phyloP scores from a whole-genome alignment of 352 stramenopile genomes.

The Globisporangium mamillatum region DNA sequence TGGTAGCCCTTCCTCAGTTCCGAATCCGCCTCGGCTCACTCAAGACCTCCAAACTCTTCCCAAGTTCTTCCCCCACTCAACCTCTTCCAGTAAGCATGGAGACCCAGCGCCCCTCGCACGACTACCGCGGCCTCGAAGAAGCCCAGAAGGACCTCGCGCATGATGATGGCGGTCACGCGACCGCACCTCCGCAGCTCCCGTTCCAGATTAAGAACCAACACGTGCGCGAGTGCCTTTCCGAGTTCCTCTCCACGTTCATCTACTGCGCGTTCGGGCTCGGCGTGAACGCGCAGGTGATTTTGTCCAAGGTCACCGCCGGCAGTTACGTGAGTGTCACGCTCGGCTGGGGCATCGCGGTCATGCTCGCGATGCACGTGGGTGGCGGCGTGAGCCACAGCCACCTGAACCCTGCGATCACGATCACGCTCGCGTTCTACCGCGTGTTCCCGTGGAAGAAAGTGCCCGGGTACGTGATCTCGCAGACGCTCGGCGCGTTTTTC shows the following conservation, averaged over 20 bases:
- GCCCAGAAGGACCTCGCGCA: slow-evolving; percentile 22
- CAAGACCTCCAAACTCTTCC: background rate
- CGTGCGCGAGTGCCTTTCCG: slow-evolving; percentile 34
- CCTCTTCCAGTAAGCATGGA: background rate
- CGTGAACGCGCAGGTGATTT: slow-evolving; percentile 27
- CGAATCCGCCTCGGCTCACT: slow-evolving; percentile 3
- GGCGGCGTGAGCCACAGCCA: slow-evolving; percentile 35
- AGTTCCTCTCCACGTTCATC: slow-evolving; percentile 40
- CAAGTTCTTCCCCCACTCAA: background rate
- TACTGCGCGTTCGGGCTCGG: slow-evolving; percentile 25
- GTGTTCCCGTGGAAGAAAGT: slow-evolving; percentile 25
- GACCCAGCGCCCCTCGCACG: background rate
- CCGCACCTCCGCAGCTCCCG: slow-evolving; percentile 11
- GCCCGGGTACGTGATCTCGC: slow-evolving; percentile 26
- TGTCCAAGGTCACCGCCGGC: slow-evolving; percentile 17
- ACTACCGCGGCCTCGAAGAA: slow-evolving; percentile 25
- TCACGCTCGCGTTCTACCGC: slow-evolving; percentile 25
- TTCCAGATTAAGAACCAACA: slow-evolving; percentile 27
- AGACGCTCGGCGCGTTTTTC: slow-evolving; percentile 27
- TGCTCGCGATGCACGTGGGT: slow-evolving; percentile 34
- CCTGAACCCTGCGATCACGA: slow-evolving; percentile 41
- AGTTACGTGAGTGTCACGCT: slow-evolving; percentile 30
- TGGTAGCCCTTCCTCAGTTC: background rate
- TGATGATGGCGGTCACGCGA: background rate
- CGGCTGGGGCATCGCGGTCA: slow-evolving; percentile 39